Percentiles rank a stretch among this genome's conserved stretches.
phyloP scores from a whole-genome alignment of 768 basidiomycete genomes.

The Xanthoconium stramineum region DNA sequence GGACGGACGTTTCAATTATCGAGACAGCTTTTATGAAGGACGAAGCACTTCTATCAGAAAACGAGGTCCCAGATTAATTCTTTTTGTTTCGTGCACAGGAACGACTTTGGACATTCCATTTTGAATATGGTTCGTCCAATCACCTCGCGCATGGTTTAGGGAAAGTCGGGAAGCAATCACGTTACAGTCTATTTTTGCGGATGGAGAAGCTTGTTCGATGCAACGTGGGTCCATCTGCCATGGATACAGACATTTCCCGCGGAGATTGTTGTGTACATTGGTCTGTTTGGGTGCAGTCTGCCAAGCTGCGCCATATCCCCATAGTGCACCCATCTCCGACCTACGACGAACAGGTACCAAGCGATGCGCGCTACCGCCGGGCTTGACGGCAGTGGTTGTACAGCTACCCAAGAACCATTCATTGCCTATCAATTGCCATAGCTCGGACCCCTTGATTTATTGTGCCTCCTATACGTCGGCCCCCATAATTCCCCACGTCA shows the following conservation, averaged over 20 bases:
- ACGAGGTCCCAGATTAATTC: constrained; percentile 3
- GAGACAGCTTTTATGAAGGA: background rate
- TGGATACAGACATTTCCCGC: constrained; percentile 31
- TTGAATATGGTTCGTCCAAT: constrained; percentile 4
- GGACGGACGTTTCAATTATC: constrained; percentile 9
- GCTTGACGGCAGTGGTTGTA: background rate
- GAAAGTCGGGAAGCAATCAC: constrained; percentile 19
- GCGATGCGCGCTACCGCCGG: constrained; percentile 1
- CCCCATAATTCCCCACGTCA: constrained; percentile 24
- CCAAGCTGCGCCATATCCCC: constrained; percentile 23
- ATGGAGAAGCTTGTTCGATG: constrained; percentile 15
- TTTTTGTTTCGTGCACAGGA: background rate
- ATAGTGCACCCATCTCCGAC: constrained; percentile 24
- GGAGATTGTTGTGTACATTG: constrained; percentile 22
- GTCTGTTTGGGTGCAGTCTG: constrained; percentile 10
- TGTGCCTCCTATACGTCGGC: constrained; percentile 18
- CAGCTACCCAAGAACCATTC: background rate
- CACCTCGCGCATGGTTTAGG: constrained; percentile 10
- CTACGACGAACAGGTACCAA: constrained; percentile 5
- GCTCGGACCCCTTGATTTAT: too few species aligned
- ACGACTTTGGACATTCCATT: constrained; percentile 11
- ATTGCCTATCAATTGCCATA: background rate
- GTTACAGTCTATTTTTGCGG: constrained; percentile 21
- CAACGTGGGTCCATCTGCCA: constrained; percentile 26
- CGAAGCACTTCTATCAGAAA: constrained; percentile 8